A percentile compares a stretch with the other conserved stretches of the same genome.
These are phyloP conservation scores for Ogataea ganodermae DNA, from an alignment of 805 yeast genomes.

Conservation along the genomic window DNA sequence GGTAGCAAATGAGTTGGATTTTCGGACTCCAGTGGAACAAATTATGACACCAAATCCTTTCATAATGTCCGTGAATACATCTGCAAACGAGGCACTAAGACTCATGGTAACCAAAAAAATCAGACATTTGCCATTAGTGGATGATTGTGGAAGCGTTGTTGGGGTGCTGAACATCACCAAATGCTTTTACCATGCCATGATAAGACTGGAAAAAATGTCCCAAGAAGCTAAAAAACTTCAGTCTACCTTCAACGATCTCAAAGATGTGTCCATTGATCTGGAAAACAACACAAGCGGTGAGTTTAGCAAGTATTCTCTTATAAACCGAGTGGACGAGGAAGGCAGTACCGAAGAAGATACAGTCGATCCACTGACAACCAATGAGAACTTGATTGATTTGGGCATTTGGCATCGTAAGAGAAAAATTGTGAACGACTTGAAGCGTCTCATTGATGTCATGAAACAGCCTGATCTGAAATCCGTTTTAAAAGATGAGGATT, in stretches of 20 bases:
- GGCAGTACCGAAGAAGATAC: conserved; percentile 18
- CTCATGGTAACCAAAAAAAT: conserved; percentile 44
- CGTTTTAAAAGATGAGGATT: conserved; percentile 29
- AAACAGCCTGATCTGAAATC: conserved; percentile 43
- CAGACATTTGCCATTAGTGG: conserved; percentile 45
- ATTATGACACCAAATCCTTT: conserved; percentile 45
- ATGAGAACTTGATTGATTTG: conserved; percentile 28
- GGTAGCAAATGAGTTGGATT: conserved; percentile 34
- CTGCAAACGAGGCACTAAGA: conserved; percentile 44
- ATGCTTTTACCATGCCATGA: conserved; percentile 49
- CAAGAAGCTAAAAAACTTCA: conserved; percentile 38
- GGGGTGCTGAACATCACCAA: conserved; percentile 48
- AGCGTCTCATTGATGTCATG: conserved; percentile 40
- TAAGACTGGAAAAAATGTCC: conserved; percentile 43
- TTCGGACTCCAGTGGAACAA: conserved; percentile 32
- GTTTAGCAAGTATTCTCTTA: conserved; percentile 23
- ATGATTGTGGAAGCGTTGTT: conserved; percentile 37
- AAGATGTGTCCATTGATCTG: conserved; percentile 20
- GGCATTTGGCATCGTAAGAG: conserved; percentile 29
- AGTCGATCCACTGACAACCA: conserved; percentile 20
- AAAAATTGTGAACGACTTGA: conserved; percentile 37
- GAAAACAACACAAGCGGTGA: conserved; percentile 15
- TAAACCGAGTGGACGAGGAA: conserved; percentile 19
- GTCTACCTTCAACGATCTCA: conserved; percentile 33
- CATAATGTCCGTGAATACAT: conserved; percentile 38